Evolutionary conservation across 129 eudicot genomes (phyloP).

Genomic region (Erigeron canadensis): DNA sequence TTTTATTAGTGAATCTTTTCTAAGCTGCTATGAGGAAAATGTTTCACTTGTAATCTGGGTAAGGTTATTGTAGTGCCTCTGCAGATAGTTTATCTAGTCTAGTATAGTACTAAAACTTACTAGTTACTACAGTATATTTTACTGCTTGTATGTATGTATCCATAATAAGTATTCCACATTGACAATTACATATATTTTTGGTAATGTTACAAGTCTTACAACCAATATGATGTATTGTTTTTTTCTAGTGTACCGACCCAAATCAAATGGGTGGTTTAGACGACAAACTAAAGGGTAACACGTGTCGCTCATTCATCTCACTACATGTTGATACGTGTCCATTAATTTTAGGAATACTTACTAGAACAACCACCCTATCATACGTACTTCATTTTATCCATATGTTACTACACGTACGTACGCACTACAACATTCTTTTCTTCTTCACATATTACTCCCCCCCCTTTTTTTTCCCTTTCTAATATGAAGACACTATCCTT

Average conservation of each 20-base stretch:
- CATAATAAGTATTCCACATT: background rate
- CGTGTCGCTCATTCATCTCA: conserved; percentile 28
- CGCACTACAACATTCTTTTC: background rate
- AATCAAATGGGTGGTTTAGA: background rate
- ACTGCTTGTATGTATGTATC: background rate
- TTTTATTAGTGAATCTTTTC: background rate
- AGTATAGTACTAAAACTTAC: too few relatives aligned
- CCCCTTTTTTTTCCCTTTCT: too few relatives aligned
- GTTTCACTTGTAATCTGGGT: too few relatives aligned
- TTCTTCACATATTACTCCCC: background rate
- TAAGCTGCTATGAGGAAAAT: too few relatives aligned
- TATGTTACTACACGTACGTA: too few relatives aligned
- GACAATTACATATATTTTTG: too few relatives aligned
- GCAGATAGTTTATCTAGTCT: too few relatives aligned
- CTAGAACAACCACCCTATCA: background rate
- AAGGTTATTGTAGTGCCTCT: too few relatives aligned
- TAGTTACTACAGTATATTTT: too few relatives aligned
- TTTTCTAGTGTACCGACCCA: background rate
- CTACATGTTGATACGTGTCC: conserved; percentile 33
- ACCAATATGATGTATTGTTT: background rate
- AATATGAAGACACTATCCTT: background rate
- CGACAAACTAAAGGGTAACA: conserved; percentile 15
- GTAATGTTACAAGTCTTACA: background rate
- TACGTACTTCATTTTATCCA: background rate
- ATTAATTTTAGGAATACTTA: background rate